Evolutionary conservation across 495 filamentous ascomycete species (phyloP), one percentile per base, ranked within the genome.

Genomic region (Penicillium canariense): DNA sequence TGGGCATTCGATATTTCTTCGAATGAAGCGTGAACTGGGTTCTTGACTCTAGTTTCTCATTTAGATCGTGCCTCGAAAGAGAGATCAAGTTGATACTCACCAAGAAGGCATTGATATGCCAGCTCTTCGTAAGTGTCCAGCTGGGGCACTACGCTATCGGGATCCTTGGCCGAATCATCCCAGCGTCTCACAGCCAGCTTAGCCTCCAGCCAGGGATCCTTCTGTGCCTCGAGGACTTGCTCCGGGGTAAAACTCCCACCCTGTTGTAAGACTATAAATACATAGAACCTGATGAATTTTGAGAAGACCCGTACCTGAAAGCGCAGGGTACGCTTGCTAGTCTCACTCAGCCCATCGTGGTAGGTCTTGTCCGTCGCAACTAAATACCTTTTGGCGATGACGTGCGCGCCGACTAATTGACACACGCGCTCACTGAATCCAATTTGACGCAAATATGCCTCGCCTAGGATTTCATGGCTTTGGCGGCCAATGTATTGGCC

Each of bases 361-460:
- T 77, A 76, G 7, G 18, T 48, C 44, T 60, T 42, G 40, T 77
- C 73, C 3, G 71, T 68, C 5, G 74, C 66, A 48, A 68, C 69
- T 26, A 76, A 59, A 59, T 75, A 75, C 20, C 73, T 58, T 61
- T 75, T 77, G 1, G 74, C 73, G 54, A 68, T 65, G 23, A 76
- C 73, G 68, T 76, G 73, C 12, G 65, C 61, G 2, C 67, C 72
- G 31, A 77, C 73, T 14, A 77, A 52, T 26, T 58, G 59, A 32
- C 59, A 58, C 7, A 76, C 63, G 48, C 68, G 70, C 11, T 69
- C 69, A 20, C 68, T 67, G 62, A 75, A 76, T 4, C 72, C 72
- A 10, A 75, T 56, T 3, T 56, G 25, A 5, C 59, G 60, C 18
- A 77, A 59, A 54, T 75, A 74, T 35, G 60, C 40, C 15, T 72